A percentile compares a stretch with the other conserved stretches of the same genome.
phyloP scores from a whole-genome alignment of 768 basidiomycete genomes.

The Neoboletus brunneissimus region DNA sequence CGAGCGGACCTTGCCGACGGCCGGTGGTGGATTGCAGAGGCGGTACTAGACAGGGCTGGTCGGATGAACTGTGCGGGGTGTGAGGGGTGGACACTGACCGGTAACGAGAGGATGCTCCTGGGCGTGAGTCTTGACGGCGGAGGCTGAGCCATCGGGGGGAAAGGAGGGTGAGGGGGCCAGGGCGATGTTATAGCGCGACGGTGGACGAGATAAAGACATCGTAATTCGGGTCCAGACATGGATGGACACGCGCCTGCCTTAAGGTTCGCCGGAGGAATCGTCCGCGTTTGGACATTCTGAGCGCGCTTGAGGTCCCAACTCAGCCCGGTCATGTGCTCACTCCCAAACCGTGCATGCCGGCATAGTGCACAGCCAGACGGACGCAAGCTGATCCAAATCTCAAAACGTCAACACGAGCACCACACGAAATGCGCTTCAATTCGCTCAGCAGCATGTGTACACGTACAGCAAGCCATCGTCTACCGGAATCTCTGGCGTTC shows the following conservation, averaged over 20 bases:
- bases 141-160: slow-evolving; percentile 25
- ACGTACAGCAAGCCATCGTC: background rate
- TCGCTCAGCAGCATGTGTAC: background rate
- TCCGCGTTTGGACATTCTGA: background rate
- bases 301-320: slow-evolving; percentile 16
- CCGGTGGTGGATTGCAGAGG: slow-evolving; percentile 66
- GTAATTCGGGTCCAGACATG: slow-evolving; percentile 4
- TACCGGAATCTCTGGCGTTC: slow-evolving; percentile 66
- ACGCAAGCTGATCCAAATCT: slow-evolving; percentile 3
- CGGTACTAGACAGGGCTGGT: slow-evolving; percentile 33
- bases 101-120: slow-evolving; percentile 37
- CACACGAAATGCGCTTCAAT: background rate
- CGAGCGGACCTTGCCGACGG: slow-evolving; percentile 65
- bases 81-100: slow-evolving; percentile 27
- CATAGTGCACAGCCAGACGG: background rate
- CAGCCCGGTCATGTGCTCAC: slow-evolving; percentile 6
- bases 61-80: background rate
- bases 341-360: slow-evolving; percentile 2
- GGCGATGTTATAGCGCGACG: background rate
- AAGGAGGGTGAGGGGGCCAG: background rate
- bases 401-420: slow-evolving; percentile 10
- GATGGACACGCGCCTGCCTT: slow-evolving; percentile 11
- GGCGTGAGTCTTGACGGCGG: slow-evolving; percentile 32
- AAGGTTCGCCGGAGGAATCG: background rate
- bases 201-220: slow-evolving; percentile 13